A percentile compares a stretch with the other conserved stretches of the same genome.
phyloP scores from a whole-genome alignment of 257 asterid species.

The Jacaranda copaia region DNA sequence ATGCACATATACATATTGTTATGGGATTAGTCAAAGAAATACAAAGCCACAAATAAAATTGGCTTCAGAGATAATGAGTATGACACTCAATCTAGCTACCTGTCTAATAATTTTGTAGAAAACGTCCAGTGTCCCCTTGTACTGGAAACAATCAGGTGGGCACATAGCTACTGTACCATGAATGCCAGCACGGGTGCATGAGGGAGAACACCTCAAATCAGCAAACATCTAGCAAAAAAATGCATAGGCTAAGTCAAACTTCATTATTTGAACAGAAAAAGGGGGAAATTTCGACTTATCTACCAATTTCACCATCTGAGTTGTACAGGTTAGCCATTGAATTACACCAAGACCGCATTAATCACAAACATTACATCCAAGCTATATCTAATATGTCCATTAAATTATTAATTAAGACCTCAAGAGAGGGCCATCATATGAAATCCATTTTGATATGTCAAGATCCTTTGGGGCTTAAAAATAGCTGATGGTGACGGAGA shows the following conservation, averaged over 20 bases:
- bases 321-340: not conserved
- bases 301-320: not conserved
- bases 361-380: slow-evolving; percentile 12
- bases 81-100: slow-evolving; percentile 51
- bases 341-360: slow-evolving; percentile 16
- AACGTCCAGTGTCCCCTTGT: slow-evolving; percentile 92
- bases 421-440: not conserved
- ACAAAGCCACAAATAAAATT: slow-evolving; percentile 11
- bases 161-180: slow-evolving; percentile 88
- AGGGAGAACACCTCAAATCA: slow-evolving; percentile 96
- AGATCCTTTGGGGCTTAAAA: not conserved
- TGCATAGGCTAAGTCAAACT: slow-evolving; percentile 27
- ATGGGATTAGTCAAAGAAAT: slow-evolving; percentile 3
- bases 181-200: slow-evolving; percentile 95
- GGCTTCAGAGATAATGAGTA: not conserved
- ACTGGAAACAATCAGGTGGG: slow-evolving; percentile 96
- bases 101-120: slow-evolving; percentile 88
- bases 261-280: slow-evolving; percentile 7
- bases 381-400: not conserved
- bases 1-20: not conserved
- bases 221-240: slow-evolving; percentile 81
- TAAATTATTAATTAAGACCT: not conserved
- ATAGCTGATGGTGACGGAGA: not conserved
- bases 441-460: slow-evolving; percentile 5
- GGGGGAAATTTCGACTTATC: not conserved